Conservation (phyloP, 2,329 filamentous ascomycete species). For the Fusarium sp. region DNA sequence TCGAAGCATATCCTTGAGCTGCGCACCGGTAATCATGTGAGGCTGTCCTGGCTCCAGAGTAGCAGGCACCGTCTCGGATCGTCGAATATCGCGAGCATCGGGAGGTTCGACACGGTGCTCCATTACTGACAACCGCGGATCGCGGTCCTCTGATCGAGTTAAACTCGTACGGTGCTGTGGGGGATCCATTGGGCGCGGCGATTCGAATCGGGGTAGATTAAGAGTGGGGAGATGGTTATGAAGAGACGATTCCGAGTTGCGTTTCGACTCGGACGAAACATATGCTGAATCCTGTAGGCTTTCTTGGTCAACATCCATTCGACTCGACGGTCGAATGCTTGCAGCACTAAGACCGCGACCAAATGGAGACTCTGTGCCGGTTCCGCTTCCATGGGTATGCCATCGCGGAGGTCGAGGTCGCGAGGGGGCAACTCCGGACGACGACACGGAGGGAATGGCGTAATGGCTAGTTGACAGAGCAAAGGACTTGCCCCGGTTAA, state of each 20-base stretch:
- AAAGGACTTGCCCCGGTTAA: slow-evolving; percentile 61
- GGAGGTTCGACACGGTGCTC: slow-evolving; percentile 58
- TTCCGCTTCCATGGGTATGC: slow-evolving; percentile 62
- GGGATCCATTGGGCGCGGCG: slow-evolving; percentile 48
- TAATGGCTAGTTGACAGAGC: slow-evolving; percentile 63
- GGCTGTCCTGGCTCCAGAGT: slow-evolving; percentile 60
- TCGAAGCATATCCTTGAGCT: slow-evolving; percentile 69
- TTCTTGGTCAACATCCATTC: slow-evolving; percentile 60
- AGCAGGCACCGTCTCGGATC: slow-evolving; percentile 65
- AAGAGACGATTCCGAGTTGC: slow-evolving; percentile 62
- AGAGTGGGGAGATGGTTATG: slow-evolving; percentile 52
- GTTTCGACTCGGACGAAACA: slow-evolving; percentile 65
- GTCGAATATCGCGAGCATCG: slow-evolving; percentile 39
- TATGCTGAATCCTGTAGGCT: slow-evolving; percentile 65
- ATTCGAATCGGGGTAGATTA: slow-evolving; percentile 58
- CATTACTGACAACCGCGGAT: slow-evolving; percentile 67
- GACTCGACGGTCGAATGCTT: slow-evolving; percentile 38
- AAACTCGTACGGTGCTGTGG: slow-evolving; percentile 44
- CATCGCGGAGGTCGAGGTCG: slow-evolving; percentile 60
- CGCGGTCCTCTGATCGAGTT: slow-evolving; percentile 61
- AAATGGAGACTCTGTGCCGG: slow-evolving; percentile 51
- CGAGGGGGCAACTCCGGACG: slow-evolving; percentile 39
- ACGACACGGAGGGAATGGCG: slow-evolving; percentile 47
- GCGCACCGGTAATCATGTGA: slow-evolving; percentile 63
- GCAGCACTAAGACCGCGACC: slow-evolving; percentile 35